These are phyloP conservation scores for Phoma sp. DNA, from an alignment of 2,329 filamentous ascomycete species.

Conservation along the genomic window DNA sequence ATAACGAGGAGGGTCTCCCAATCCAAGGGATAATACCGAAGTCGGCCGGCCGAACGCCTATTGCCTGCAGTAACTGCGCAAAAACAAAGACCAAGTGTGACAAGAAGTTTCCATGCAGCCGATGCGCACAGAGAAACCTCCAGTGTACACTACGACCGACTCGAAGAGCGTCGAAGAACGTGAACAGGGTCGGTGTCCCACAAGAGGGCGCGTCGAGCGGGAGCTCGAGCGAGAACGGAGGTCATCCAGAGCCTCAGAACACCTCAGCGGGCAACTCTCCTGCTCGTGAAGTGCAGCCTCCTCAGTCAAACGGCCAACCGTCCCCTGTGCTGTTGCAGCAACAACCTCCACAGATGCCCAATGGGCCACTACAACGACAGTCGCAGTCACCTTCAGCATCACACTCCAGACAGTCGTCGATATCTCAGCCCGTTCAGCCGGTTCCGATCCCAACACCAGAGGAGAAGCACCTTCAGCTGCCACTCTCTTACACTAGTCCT, in stretches of 20 bases:
- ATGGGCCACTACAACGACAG: constrained; percentile 32
- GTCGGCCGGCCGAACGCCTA: constrained; percentile 60
- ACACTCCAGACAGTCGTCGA: constrained; percentile 42
- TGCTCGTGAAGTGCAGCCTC: constrained; percentile 31
- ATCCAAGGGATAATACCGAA: constrained; percentile 60
- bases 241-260: constrained; percentile 40
- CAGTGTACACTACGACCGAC: constrained; percentile 57
- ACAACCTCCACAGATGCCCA: constrained; percentile 21
- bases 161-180: constrained; percentile 55
- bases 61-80: constrained; percentile 62
- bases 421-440: constrained; percentile 43
- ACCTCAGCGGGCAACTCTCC: constrained; percentile 48
- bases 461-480: constrained; percentile 36
- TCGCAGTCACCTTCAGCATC: constrained; percentile 42
- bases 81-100: constrained; percentile 64
- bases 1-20: constrained; percentile 58
- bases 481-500: constrained; percentile 42
- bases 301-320: constrained; percentile 31
- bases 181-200: constrained; percentile 38
- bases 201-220: constrained; percentile 37
- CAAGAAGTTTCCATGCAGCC: constrained; percentile 62
- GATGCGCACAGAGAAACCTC: constrained; percentile 59
- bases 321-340: constrained; percentile 31
- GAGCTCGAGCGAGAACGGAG: constrained; percentile 44
- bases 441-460: constrained; percentile 43